Evolutionary conservation across 2,329 filamentous ascomycete genomes (phyloP).

Genomic region (Curvularia eragrostidis): DNA sequence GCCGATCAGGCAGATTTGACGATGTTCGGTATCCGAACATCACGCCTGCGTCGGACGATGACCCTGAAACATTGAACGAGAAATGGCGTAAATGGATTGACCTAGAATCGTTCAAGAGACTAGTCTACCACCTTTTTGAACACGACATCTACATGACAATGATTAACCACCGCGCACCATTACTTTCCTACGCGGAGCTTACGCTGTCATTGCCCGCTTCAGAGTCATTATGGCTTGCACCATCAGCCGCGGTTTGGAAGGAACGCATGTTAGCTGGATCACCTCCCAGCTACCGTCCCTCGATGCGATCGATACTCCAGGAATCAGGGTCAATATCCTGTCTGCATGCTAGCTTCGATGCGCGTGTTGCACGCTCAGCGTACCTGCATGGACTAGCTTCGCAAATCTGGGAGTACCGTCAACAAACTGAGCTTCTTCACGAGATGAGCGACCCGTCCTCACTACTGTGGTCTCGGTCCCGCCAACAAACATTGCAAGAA

Average conservation of each 20-base stretch:
- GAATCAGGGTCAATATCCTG: constrained; percentile 58
- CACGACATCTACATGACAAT: constrained; percentile 33
- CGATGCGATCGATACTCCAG: constrained; percentile 20
- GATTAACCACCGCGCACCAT: constrained; percentile 51
- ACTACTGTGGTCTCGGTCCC: constrained; percentile 28
- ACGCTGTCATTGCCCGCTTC: constrained; percentile 68
- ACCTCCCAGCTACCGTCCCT: constrained; percentile 3
- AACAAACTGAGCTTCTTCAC: constrained; percentile 24
- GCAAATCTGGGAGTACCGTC: constrained; percentile 27
- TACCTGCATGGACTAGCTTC: constrained; percentile 30
- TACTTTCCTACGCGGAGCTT: constrained; percentile 72
- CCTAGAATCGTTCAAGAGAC: constrained; percentile 67
- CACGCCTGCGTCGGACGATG: background rate
- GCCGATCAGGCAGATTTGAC: constrained; percentile 63
- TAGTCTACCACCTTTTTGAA: constrained; percentile 30
- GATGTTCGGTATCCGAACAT: constrained; percentile 43
- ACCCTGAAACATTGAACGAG: constrained; percentile 58
- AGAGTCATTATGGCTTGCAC: constrained; percentile 69
- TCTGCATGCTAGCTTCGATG: constrained; percentile 61
- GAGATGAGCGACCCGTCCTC: constrained; percentile 24
- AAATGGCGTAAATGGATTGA: constrained; percentile 71
- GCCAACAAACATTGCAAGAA: constrained; percentile 24
- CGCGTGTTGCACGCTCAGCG: constrained; percentile 16
- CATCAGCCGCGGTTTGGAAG: constrained; percentile 69
- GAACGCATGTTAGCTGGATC: constrained; percentile 48